Evolutionary conservation across 305 asterid genomes (phyloP).

Genomic region (Fraxinus xanthoxyloides): DNA sequence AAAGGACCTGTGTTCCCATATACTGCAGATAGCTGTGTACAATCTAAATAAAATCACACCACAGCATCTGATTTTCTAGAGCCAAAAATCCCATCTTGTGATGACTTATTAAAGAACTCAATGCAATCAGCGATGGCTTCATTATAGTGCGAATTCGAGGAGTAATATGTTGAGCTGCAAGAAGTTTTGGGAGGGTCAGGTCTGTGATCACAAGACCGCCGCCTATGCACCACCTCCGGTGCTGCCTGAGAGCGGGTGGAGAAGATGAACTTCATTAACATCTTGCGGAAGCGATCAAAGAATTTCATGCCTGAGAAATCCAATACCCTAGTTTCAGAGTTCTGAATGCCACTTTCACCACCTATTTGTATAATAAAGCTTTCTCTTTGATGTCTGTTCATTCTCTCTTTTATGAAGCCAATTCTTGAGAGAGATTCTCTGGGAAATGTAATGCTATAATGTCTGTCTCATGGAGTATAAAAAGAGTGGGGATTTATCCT

Average conservation of each 20-base stretch:
- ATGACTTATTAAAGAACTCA: slow-evolving; percentile 71
- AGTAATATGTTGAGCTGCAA: slow-evolving; percentile 57
- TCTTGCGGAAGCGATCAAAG: slow-evolving; percentile 56
- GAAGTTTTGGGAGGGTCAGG: slow-evolving; percentile 62
- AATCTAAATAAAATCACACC: neutral
- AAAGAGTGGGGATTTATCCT: slow-evolving; percentile 20
- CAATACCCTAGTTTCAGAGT: neutral
- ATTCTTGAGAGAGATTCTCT: slow-evolving; percentile 25
- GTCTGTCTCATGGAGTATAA: slow-evolving; percentile 40
- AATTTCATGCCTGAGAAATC: slow-evolving; percentile 42
- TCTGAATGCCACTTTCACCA: neutral
- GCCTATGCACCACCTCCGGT: slow-evolving; percentile 29
- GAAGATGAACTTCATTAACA: slow-evolving; percentile 56
- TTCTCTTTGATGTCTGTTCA: neutral
- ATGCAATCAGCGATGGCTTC: slow-evolving; percentile 86
- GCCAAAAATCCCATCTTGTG: slow-evolving; percentile 32
- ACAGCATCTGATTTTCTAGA: slow-evolving; percentile 42
- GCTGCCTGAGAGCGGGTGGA: slow-evolving; percentile 20
- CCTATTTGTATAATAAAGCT: neutral
- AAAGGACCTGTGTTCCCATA: neutral
- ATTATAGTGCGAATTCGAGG: slow-evolving; percentile 54
- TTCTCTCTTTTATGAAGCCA: neutral
- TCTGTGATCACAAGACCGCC: slow-evolving; percentile 40
- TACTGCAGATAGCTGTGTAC: neutral
- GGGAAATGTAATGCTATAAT: slow-evolving; percentile 55